Base-by-base conservation (phyloP, 2,329 filamentous ascomycete species). In the Pezicula neosporulosa region DNA sequence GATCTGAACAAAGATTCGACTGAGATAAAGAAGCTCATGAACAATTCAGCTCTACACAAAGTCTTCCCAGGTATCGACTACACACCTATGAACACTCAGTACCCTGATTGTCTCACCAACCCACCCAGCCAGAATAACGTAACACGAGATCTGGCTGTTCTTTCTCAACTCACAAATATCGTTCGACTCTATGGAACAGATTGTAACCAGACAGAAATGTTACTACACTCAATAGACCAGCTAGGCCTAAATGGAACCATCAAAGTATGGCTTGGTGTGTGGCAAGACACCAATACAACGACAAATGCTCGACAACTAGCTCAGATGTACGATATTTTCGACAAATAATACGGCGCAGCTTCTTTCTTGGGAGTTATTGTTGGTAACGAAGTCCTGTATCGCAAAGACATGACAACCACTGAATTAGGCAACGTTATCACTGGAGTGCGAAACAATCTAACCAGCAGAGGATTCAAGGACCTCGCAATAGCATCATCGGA, bases 11-110 rank as follows among this genome's bases (percentile, higher is more conserved):
- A 85, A 67, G 74, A 93, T 68, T 95, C 90, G 8, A 60, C 72
- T 1, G 88, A 96, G 70, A 95, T 97, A 71, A 80, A 95, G 73
- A 76, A 77, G 3, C 76, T 97, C 13, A 77, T 97, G 75, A 86
- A 88, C 73, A 96, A 96, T 69, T 66, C 77, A 0, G 72, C 91
- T 56, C 77, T 97, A 21, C 90, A 96, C 77, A 95, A 90, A 69
- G 90, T 97, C 2, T 97, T 97, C 68, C 89, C 91, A 0, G 93
- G 91, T 24, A 89, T 97, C 72, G 93, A 97, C 70, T 97, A 97
- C 68, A 97, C 93, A 0, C 91, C 93, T 0, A 81, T 94, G 68
- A 91, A 95, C 66, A 84, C 90, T 0, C 92, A 97, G 69, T 97
- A 93, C 62, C 93, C 93, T 3, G 85, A 86, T 37, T 97, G 93